Conservation (phyloP, 2,329 filamentous ascomycete species). For the Aspergillus texensis region DNA sequence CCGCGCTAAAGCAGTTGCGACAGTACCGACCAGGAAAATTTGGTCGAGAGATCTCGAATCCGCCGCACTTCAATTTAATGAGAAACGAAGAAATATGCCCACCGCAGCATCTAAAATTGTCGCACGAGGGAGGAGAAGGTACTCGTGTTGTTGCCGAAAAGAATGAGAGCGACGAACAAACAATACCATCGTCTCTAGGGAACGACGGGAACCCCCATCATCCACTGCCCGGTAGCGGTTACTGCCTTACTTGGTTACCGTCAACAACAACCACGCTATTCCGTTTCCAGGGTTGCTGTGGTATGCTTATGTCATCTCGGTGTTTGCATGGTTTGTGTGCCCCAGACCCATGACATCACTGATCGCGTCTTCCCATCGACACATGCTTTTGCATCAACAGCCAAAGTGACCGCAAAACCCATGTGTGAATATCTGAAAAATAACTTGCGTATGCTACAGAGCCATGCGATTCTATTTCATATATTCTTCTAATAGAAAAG, state of each 20-base stretch:
- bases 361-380: slow-evolving; percentile 29
- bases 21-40: not conserved
- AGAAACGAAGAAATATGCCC: not conserved
- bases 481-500: not conserved
- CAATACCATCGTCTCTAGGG: slow-evolving; percentile 10
- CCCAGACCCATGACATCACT: slow-evolving; percentile 31
- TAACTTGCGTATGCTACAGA: not conserved
- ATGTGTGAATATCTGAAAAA: not conserved
- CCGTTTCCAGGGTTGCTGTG: slow-evolving; percentile 18
- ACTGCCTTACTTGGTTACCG: slow-evolving; percentile 25
- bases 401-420: not conserved
- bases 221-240: slow-evolving; percentile 1
- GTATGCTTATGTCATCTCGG: slow-evolving; percentile 21
- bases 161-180: slow-evolving; percentile 9
- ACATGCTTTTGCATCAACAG: slow-evolving; percentile 2
- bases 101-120: not conserved
- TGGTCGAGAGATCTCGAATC: not conserved
- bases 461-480: slow-evolving; percentile 11
- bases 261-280: slow-evolving; percentile 25
- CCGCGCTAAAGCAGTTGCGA: slow-evolving; percentile 18
- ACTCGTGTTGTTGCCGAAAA: not conserved
- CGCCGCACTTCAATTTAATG: not conserved
- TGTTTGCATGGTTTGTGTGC: slow-evolving; percentile 20
- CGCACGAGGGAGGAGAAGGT: slow-evolving; percentile 16
- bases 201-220: not conserved